Percentiles rank a stretch among this genome's conserved stretches.
Evolutionary conservation across 2,329 filamentous ascomycete genomes (phyloP).

Genomic region (Alternaria brassicicola): DNA sequence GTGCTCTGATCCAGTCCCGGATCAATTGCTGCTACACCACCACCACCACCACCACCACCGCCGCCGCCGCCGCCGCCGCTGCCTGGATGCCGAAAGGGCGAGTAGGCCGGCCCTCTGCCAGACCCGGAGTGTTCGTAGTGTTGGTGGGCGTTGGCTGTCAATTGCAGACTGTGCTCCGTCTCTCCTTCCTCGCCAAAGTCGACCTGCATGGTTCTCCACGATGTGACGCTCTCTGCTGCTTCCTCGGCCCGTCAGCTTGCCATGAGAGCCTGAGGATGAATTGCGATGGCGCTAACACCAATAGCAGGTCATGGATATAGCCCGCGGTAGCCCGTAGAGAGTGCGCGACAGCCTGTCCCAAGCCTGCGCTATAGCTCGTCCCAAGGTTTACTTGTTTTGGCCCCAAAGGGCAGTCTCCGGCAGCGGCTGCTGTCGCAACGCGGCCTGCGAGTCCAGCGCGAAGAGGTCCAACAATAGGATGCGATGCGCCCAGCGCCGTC

Average conservation of each 20-base stretch:
- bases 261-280: conserved; percentile 33
- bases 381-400: background rate
- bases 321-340: conserved; percentile 15
- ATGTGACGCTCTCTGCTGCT: conserved; percentile 29
- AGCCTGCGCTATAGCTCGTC: background rate
- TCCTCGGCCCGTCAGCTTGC: conserved; percentile 38
- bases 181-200: conserved; percentile 44
- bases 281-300: conserved; percentile 30
- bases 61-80: conserved; percentile 23
- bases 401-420: background rate
- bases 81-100: conserved; percentile 44
- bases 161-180: conserved; percentile 42
- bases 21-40: conserved; percentile 45
- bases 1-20: conserved; percentile 46
- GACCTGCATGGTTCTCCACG: conserved; percentile 46
- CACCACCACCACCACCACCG: conserved; percentile 19
- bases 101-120: conserved; percentile 38
- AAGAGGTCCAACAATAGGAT: conserved; percentile 32
- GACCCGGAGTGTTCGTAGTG: conserved; percentile 44
- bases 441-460: conserved; percentile 26
- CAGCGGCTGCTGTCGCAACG: conserved; percentile 19
- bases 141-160: conserved; percentile 35
- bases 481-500: conserved; percentile 37
- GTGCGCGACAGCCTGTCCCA: conserved; percentile 13
- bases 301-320: conserved; percentile 26